These are phyloP conservation scores for Wickerhamomyces pijperi DNA, from an alignment of 805 yeast species.

Conservation along the genomic window DNA sequence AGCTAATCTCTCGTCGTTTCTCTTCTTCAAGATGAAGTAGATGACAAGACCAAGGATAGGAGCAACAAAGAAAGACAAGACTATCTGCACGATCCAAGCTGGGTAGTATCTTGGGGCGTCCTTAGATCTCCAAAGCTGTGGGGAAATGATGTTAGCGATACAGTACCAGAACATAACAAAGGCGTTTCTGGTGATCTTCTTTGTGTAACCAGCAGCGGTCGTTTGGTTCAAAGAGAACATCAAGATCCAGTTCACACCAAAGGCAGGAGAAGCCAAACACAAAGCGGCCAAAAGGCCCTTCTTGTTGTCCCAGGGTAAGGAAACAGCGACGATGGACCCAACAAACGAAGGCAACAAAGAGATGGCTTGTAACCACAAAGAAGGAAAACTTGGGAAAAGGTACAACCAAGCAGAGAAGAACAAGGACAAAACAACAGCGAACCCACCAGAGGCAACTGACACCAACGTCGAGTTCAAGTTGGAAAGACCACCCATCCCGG, in stretches of 20 bases:
- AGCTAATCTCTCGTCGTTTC: slow-evolving; percentile 31
- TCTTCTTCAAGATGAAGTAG: slow-evolving; percentile 30
- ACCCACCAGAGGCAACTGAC: slow-evolving; percentile 43
- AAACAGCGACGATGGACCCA: slow-evolving; percentile 33
- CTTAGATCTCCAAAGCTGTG: slow-evolving; percentile 41
- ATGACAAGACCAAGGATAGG: slow-evolving; percentile 33
- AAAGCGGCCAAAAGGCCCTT: slow-evolving; percentile 36
- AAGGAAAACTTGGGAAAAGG: slow-evolving; percentile 25
- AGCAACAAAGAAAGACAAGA: slow-evolving; percentile 35
- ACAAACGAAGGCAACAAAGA: slow-evolving; percentile 28
- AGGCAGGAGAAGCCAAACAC: slow-evolving; percentile 33
- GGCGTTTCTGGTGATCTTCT: slow-evolving; percentile 35
- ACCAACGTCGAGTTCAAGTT: slow-evolving; percentile 39
- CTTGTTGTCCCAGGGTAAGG: slow-evolving; percentile 33
- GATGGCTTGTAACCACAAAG: slow-evolving; percentile 22
- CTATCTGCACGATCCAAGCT: slow-evolving; percentile 48
- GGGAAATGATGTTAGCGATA: slow-evolving; percentile 40
- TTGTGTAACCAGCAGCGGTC: slow-evolving; percentile 37
- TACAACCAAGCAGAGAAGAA: slow-evolving; percentile 25
- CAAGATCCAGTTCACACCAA: slow-evolving; percentile 30
- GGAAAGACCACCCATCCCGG: slow-evolving; percentile 31
- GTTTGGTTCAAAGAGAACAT: slow-evolving; percentile 25
- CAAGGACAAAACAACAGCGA: slow-evolving; percentile 29
- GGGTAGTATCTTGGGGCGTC: slow-evolving; percentile 34
- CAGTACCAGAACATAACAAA: slow-evolving; percentile 34